These are phyloP conservation scores for Narthecium ossifragum DNA, from an alignment of 106 monocot species.

Conservation along the genomic window DNA sequence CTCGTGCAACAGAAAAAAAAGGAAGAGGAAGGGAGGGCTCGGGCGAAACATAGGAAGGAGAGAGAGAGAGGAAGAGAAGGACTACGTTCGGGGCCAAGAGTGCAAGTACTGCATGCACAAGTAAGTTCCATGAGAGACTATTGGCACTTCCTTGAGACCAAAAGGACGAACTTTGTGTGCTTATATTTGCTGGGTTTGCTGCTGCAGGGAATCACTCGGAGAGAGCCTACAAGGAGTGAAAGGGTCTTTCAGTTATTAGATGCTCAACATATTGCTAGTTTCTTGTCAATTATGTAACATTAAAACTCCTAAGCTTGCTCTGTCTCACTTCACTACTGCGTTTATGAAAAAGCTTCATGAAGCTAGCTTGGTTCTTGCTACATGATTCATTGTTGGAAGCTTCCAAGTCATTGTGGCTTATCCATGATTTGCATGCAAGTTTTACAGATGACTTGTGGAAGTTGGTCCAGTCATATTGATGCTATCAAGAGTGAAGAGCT, in stretches of 20 bases:
- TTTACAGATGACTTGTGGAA: too few relatives aligned
- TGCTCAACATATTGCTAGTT: background rate
- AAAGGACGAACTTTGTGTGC: background rate
- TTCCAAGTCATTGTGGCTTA: background rate
- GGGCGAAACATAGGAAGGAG: too few relatives aligned
- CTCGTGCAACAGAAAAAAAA: too few relatives aligned
- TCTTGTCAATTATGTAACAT: background rate
- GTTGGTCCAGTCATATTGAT: too few relatives aligned
- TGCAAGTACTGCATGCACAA: slow-evolving; percentile 83
- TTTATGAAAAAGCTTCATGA: too few relatives aligned
- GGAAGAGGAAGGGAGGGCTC: too few relatives aligned
- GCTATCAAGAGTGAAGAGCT: too few relatives aligned
- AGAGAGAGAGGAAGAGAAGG: slow-evolving; percentile 84
- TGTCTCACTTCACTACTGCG: background rate
- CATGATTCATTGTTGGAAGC: background rate
- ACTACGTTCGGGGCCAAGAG: slow-evolving; percentile 63
- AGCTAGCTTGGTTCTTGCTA: too few relatives aligned
- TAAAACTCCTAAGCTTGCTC: background rate
- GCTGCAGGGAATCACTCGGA: slow-evolving; percentile 68
- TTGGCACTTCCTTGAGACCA: background rate
- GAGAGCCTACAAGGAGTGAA: slow-evolving; percentile 78
- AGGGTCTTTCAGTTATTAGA: slow-evolving; percentile 29
- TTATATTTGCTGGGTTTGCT: background rate
- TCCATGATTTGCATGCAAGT: background rate
- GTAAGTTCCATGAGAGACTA: slow-evolving; percentile 25